Evolutionary conservation across 2,329 filamentous ascomycete species (phyloP).

Genomic region (Paraconiothyrium sp.): DNA sequence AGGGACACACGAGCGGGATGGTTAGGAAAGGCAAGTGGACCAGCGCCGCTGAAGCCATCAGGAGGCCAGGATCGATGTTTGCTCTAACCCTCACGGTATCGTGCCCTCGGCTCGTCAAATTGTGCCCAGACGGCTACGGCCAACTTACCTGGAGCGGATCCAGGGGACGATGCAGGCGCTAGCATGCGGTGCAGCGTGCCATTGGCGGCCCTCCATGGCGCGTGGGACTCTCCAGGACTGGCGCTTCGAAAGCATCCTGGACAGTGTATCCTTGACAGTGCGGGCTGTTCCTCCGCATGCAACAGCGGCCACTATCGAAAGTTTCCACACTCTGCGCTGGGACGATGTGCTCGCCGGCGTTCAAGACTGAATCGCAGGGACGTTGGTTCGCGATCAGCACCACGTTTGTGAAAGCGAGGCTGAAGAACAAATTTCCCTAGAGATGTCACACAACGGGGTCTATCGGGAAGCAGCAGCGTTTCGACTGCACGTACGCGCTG

Average conservation of each 20-base stretch:
- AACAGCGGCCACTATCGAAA: constrained; percentile 9
- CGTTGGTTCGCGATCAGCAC: background rate
- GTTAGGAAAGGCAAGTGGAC: constrained; percentile 1
- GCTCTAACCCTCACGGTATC: constrained; percentile 12
- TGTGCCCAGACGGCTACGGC: constrained; percentile 3
- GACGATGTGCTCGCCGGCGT: background rate
- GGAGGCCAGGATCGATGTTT: constrained; percentile 16
- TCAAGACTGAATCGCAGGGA: too few relatives aligned
- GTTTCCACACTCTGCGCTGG: background rate
- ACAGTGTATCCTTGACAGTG: background rate
- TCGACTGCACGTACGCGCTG: background rate
- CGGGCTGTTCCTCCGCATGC: constrained; percentile 10
- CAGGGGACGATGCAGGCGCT: constrained; percentile 16
- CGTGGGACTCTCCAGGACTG: constrained; percentile 4
- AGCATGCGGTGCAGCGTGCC: constrained; percentile 1
- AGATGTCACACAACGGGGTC: background rate
- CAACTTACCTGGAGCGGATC: constrained; percentile 13
- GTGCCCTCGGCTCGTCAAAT: constrained; percentile 1
- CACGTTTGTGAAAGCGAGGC: background rate
- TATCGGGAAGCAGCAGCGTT: background rate
- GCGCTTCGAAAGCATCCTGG: constrained; percentile 10
- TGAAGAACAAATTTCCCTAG: background rate
- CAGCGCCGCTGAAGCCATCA: constrained; percentile 14
- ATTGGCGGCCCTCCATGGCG: constrained; percentile 12
- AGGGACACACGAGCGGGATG: constrained; percentile 7